Evolutionary conservation across 2,329 filamentous ascomycete genomes (phyloP).

Genomic region (Uncinocarpus reesii): DNA sequence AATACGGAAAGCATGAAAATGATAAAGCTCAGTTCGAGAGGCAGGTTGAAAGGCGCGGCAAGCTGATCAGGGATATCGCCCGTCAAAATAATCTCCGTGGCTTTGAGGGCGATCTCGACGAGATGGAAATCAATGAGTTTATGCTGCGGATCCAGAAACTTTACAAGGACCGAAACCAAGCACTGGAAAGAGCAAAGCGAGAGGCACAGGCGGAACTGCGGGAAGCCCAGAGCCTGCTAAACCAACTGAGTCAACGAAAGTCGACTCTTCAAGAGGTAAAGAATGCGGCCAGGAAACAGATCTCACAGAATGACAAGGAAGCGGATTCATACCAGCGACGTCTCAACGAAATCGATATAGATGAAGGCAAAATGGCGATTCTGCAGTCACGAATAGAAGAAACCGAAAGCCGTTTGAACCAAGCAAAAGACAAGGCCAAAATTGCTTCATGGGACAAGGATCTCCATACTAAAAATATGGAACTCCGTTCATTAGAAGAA

Average conservation of each 20-base stretch:
- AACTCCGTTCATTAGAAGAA: slow-evolving; percentile 59
- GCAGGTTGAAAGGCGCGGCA: slow-evolving; percentile 60
- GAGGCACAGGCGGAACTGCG: slow-evolving; percentile 66
- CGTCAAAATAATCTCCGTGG: slow-evolving; percentile 69
- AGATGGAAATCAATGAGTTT: slow-evolving; percentile 64
- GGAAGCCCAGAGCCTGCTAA: slow-evolving; percentile 60
- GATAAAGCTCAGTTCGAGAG: slow-evolving; percentile 80
- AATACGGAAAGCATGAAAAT: slow-evolving; percentile 64
- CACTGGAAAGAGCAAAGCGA: slow-evolving; percentile 62
- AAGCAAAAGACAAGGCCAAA: slow-evolving; percentile 53
- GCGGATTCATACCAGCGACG: slow-evolving; percentile 56
- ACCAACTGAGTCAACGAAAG: slow-evolving; percentile 62
- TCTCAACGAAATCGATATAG: slow-evolving; percentile 62
- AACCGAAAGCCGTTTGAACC: slow-evolving; percentile 51
- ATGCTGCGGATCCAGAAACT: slow-evolving; percentile 66
- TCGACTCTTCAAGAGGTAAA: slow-evolving; percentile 65
- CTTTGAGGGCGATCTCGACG: slow-evolving; percentile 67
- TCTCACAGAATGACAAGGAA: slow-evolving; percentile 62
- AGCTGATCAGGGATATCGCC: slow-evolving; percentile 68
- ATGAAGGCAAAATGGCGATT: slow-evolving; percentile 72
- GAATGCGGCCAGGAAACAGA: slow-evolving; percentile 60
- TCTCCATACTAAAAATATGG: slow-evolving; percentile 54
- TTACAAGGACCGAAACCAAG: slow-evolving; percentile 64
- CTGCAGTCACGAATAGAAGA: slow-evolving; percentile 66
- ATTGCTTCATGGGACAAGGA: slow-evolving; percentile 59